A percentile compares a stretch with the other conserved stretches of the same genome.
Evolutionary conservation across 257 asterid species (phyloP).

Genomic region (Eucommia ulmoides): DNA sequence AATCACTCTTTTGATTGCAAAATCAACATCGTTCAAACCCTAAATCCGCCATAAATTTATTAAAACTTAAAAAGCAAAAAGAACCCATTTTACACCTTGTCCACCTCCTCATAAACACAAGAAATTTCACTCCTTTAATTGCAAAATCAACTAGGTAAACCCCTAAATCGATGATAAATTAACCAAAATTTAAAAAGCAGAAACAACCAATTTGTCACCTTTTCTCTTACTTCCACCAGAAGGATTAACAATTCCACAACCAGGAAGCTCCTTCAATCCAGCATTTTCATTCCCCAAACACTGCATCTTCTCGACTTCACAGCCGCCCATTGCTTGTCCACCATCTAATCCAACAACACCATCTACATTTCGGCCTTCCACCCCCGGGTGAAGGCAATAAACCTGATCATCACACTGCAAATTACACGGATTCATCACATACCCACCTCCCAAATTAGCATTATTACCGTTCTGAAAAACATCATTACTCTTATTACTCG

Average conservation of each 20-base stretch:
- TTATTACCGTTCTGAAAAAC: slow-evolving; percentile 28
- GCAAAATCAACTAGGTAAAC: no score
- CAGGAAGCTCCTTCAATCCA: slow-evolving; percentile 28
- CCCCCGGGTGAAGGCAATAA: slow-evolving; percentile 64
- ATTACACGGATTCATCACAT: slow-evolving; percentile 70
- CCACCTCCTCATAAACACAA: no score
- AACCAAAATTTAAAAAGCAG: no score
- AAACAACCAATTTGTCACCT: slow-evolving; percentile 24
- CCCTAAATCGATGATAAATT: no score
- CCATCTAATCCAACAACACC: not conserved
- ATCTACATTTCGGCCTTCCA: slow-evolving; percentile 16
- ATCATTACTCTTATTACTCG: slow-evolving; percentile 36
- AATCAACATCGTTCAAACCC: no score
- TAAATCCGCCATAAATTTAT: no score
- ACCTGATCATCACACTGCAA: slow-evolving; percentile 67
- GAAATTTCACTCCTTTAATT: no score
- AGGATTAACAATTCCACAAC: slow-evolving; percentile 30
- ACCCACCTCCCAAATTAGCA: slow-evolving; percentile 43
- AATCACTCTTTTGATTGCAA: no score
- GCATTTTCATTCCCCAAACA: slow-evolving; percentile 43
- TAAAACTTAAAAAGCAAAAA: no score
- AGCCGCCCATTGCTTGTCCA: not conserved
- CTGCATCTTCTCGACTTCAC: slow-evolving; percentile 49
- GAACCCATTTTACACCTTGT: no score
- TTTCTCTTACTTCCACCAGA: slow-evolving; percentile 34